Percentiles rank a stretch among this genome's conserved stretches.
These are phyloP conservation scores for Craterostigma plantagineum DNA, from an alignment of 257 asterid genomes.

Conservation along the genomic window DNA sequence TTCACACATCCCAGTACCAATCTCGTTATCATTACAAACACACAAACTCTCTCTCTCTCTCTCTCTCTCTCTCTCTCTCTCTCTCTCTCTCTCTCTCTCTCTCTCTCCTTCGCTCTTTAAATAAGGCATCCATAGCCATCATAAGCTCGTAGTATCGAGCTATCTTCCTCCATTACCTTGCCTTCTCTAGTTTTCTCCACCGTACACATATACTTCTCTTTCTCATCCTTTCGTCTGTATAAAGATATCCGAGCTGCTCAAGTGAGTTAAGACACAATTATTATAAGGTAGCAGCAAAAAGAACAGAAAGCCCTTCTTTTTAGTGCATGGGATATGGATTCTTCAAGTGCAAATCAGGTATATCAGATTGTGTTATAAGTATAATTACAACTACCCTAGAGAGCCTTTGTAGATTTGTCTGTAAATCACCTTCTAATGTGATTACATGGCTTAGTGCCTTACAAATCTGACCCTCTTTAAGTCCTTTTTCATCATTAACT, in stretches of 20 bases:
- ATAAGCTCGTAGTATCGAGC: too few relatives aligned
- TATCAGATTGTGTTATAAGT: constrained; percentile 31
- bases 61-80: constrained; percentile 2
- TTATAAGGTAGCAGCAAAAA: neutral
- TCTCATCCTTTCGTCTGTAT: neutral
- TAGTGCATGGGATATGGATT: constrained; percentile 47
- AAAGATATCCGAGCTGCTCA: neutral
- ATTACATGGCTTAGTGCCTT: too few relatives aligned
- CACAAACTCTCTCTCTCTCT: constrained; percentile 9
- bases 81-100: constrained; percentile 10
- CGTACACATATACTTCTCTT: constrained; percentile 1
- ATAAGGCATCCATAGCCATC: too few relatives aligned
- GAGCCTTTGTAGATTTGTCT: neutral
- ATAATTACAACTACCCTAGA: neutral
- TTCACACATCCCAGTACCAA: constrained; percentile 22
- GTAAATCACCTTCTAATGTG: neutral
- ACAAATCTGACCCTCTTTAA: too few relatives aligned
- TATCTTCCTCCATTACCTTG: neutral
- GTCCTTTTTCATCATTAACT: too few relatives aligned
- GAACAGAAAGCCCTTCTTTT: neutral
- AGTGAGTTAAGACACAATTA: constrained; percentile 1
- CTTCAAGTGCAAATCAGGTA: constrained; percentile 35
- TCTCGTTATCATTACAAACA: constrained; percentile 20
- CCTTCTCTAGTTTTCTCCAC: constrained; percentile 2
- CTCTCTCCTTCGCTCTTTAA: constrained; percentile 1